Evolutionary conservation across 768 basidiomycete species (phyloP).

Genomic region (Lentinula sp.): DNA sequence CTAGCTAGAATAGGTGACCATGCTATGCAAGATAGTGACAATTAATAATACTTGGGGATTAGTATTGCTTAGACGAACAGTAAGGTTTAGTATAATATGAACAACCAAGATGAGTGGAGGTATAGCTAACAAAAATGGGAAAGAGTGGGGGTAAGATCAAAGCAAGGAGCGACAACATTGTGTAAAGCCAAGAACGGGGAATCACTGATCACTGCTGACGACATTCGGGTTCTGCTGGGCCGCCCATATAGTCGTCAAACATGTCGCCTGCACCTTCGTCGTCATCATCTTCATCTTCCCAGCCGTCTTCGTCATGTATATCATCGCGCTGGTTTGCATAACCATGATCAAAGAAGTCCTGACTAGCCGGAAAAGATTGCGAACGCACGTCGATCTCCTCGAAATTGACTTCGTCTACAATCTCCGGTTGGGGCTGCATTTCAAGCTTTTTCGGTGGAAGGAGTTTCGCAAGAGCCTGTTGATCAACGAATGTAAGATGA

Average conservation of each 20-base stretch:
- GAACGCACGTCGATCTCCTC: slow-evolving; percentile 83
- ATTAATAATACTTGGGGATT: neutral
- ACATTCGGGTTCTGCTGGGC: slow-evolving; percentile 49
- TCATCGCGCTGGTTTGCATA: slow-evolving; percentile 71
- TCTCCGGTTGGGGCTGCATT: slow-evolving; percentile 63
- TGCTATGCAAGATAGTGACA: neutral
- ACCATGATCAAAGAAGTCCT: slow-evolving; percentile 68
- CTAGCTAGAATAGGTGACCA: neutral
- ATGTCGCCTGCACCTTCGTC: slow-evolving; percentile 46
- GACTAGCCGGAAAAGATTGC: slow-evolving; percentile 67
- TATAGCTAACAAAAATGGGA: neutral
- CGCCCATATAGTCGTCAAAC: slow-evolving; percentile 17
- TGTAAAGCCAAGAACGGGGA: slow-evolving; percentile 1
- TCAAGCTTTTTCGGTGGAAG: slow-evolving; percentile 76
- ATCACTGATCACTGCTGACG: slow-evolving; percentile 41
- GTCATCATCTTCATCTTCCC: slow-evolving; percentile 69
- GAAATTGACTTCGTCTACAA: slow-evolving; percentile 65
- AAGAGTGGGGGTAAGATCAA: neutral
- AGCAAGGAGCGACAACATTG: neutral
- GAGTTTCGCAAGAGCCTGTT: slow-evolving; percentile 55
- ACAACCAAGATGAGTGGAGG: neutral
- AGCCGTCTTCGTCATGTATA: slow-evolving; percentile 50
- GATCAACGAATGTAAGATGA: slow-evolving; percentile 1
- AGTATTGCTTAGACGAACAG: neutral
- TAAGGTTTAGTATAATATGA: neutral